Conservation (phyloP, 2,329 filamentous ascomycete genomes). For the Colletotrichum liriopes region DNA sequence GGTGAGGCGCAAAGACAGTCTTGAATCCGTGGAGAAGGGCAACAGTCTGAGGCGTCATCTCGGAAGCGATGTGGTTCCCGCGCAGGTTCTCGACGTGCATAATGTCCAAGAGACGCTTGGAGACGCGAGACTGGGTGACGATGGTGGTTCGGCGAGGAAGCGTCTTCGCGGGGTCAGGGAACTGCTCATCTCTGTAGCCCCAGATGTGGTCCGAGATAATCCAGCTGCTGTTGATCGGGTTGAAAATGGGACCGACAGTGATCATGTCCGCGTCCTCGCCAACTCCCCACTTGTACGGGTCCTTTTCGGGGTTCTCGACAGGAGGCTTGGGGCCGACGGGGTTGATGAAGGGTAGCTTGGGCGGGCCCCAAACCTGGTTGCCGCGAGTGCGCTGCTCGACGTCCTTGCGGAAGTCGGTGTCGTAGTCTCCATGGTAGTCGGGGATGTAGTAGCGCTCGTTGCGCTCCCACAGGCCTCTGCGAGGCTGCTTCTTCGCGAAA, state of each 20-base stretch:
- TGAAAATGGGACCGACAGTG: conserved; percentile 85
- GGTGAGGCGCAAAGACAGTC: conserved; percentile 83
- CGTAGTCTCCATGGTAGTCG: conserved; percentile 76
- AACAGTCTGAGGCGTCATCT: conserved; percentile 84
- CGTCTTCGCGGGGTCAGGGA: conserved; percentile 65
- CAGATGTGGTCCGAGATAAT: conserved; percentile 78
- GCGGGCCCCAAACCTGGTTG: conserved; percentile 77
- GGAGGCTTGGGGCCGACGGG: conserved; percentile 78
- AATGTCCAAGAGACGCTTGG: conserved; percentile 78
- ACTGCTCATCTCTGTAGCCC: conserved; percentile 71
- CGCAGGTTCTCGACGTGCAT: conserved; percentile 85
- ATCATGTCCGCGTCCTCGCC: conserved; percentile 83
- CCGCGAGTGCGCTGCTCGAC: conserved; percentile 70
- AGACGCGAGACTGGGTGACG: conserved; percentile 82
- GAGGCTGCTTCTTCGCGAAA: conserved; percentile 78
- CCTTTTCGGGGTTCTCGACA: conserved; percentile 69
- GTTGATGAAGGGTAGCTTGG: conserved; percentile 70
- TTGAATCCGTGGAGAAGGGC: conserved; percentile 85
- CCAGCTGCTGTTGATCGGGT: conserved; percentile 81
- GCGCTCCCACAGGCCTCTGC: conserved; percentile 82
- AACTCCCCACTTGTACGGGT: conserved; percentile 82
- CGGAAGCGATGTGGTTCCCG: conserved; percentile 83
- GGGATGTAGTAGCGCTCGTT: conserved; percentile 83
- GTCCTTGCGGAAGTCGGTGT: conserved; percentile 75
- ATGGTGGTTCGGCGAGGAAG: conserved; percentile 83